Base-by-base conservation (phyloP, 768 basidiomycete species). In the Lactifluus hygrophoroides region DNA sequence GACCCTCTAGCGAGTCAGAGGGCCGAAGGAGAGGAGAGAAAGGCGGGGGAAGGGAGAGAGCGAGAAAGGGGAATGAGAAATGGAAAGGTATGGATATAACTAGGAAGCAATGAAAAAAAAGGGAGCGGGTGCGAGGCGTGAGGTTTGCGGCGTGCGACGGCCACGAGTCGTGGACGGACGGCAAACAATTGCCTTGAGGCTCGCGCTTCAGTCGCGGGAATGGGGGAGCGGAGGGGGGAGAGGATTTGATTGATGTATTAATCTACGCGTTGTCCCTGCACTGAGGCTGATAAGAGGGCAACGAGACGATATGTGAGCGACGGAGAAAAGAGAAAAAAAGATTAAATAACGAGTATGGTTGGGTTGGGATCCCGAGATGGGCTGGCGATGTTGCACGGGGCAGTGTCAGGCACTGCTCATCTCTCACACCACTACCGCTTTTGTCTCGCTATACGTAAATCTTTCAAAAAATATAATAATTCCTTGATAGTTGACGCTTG, bases 81-180 rank as follows among this genome's bases (percentile, higher is more conserved):
- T 53, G 63, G 58, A 61, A 27, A 32, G 60, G 37, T 32, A 23
- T 50, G 54, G 44, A 58, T 58, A 60, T 62, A 59, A 58, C 51
- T 58, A 38, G 57, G 40, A 52, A 40, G 47, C 47, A 53, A 58
- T 47, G 61, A 58, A 61, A 64, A 61, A 65, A 65, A 65, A 56
- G 63, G 65, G 60, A 66, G 65, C 53, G 59, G 57, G 55, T 54
- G 64, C 59, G 60, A 62, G 67, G 63, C 66, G 69, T 64, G 68
- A 64, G 66, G 67, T 63, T 63, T 61, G 64, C 66, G 68, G 69
- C 71, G 71, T 71, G 71, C 32, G 19, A 64, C 68, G 53, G 67
- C 71, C 71, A 72, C 71, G 71, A 72, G 71, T 71, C 66, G 66
- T 65, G 66, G 64, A 67, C 64, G 59, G 46, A 56, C 44, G 53